phyloP scores from a whole-genome alignment of 257 asterid genomes.

The Linaria vulgaris region DNA sequence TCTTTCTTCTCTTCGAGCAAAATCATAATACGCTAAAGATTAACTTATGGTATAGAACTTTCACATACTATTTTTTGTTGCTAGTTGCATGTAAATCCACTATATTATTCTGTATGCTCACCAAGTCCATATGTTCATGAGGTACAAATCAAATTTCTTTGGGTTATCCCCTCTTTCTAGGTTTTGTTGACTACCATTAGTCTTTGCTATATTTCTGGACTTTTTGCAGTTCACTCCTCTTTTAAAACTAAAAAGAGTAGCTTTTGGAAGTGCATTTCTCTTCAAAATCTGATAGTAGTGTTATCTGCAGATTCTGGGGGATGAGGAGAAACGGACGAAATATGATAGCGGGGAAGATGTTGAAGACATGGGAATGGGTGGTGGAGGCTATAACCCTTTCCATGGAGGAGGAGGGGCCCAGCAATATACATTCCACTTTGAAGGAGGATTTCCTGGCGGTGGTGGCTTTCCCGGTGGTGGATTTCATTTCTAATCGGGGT shows the following conservation, averaged over 20 bases:
- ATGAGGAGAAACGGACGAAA: slow-evolving; percentile 80
- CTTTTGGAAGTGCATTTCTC: neutral
- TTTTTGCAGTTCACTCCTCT: neutral
- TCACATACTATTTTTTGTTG: neutral
- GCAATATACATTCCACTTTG: slow-evolving; percentile 76
- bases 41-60: neutral
- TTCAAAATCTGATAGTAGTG: slow-evolving; percentile 3
- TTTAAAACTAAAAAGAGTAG: slow-evolving; percentile 1
- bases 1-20: neutral
- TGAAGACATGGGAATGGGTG: slow-evolving; percentile 70
- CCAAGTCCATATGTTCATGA: neutral
- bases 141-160: neutral
- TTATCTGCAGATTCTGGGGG: slow-evolving; percentile 63
- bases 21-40: neutral
- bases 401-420: slow-evolving; percentile 89
- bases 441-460: slow-evolving; percentile 82
- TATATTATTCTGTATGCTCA: neutral
- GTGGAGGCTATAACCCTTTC: slow-evolving; percentile 79
- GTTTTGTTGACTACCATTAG: neutral
- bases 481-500: slow-evolving; percentile 47
- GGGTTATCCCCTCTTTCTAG: neutral
- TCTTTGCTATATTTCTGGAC: neutral
- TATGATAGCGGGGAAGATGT: slow-evolving; percentile 87
- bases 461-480: slow-evolving; percentile 67
- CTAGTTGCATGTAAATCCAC: neutral